Conservation (phyloP, 306 rosid genomes). For the Adenanthera pavonina region DNA sequence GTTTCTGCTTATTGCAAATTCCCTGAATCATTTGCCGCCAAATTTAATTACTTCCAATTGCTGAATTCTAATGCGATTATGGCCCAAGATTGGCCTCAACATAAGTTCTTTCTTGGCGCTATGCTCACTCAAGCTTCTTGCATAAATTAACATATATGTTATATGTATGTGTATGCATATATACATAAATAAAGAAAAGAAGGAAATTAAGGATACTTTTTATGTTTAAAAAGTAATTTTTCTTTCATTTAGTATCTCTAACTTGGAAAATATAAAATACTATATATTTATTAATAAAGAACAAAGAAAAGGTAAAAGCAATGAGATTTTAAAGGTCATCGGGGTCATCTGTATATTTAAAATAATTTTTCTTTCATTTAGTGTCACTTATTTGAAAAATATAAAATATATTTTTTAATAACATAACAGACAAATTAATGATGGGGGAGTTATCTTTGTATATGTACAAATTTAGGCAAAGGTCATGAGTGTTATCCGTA, state of each 20-base stretch:
- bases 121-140: not conserved
- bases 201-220: not conserved
- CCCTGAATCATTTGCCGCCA: slow-evolving; percentile 26
- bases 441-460: too few relatives aligned
- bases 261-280: not conserved
- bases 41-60: slow-evolving; percentile 9
- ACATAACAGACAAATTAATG: too few relatives aligned
- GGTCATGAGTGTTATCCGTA: too few relatives aligned
- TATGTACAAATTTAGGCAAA: too few relatives aligned
- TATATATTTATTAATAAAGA: not conserved
- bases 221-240: not conserved
- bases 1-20: slow-evolving; percentile 6
- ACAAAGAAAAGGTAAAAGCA: not conserved
- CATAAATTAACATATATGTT: not conserved
- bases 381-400: too few relatives aligned
- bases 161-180: not conserved
- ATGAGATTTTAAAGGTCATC: too few relatives aligned
- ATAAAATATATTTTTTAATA: too few relatives aligned
- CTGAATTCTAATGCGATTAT: slow-evolving; percentile 3
- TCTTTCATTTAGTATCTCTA: too few relatives aligned
- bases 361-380: too few relatives aligned
- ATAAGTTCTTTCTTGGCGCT: not conserved
- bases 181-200: not conserved
- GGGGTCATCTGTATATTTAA: too few relatives aligned
- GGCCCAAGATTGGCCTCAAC: not conserved